phyloP scores from a whole-genome alignment of 306 rosid species.

The Glycine tomentella region DNA sequence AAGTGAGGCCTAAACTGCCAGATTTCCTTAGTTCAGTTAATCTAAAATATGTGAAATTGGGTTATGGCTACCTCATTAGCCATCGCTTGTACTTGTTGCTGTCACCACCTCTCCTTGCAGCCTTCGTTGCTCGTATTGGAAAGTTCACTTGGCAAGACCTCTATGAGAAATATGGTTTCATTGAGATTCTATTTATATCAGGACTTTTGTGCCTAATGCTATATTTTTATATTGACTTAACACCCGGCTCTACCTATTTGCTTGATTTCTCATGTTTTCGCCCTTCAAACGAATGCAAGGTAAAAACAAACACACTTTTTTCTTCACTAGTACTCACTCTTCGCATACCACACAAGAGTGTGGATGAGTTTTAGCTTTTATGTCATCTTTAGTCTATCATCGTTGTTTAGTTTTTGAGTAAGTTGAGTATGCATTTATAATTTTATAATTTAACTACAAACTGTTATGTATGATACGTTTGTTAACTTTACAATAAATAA shows the following conservation, averaged over 20 bases:
- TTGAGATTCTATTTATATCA: conserved; percentile 44
- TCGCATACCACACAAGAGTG: background rate
- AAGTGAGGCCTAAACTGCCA: conserved; percentile 53
- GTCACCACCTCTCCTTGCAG: conserved; percentile 47
- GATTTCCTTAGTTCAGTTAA: conserved; percentile 61
- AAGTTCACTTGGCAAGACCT: conserved; percentile 42
- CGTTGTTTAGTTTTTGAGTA: background rate
- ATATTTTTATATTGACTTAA: conserved; percentile 42
- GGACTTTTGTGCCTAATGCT: conserved; percentile 37
- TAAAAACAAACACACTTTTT: conserved; percentile 12
- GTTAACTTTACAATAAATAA: too few species aligned
- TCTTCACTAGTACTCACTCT: background rate
- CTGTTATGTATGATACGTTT: too few species aligned
- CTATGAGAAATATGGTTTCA: conserved; percentile 32
- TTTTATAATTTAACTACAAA: too few species aligned
- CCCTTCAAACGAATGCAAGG: conserved; percentile 72
- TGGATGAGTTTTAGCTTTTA: conserved; percentile 2
- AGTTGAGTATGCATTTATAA: too few species aligned
- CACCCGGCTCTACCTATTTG: conserved; percentile 62
- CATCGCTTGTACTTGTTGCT: conserved; percentile 48
- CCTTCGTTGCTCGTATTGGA: conserved; percentile 38
- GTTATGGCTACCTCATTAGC: conserved; percentile 55
- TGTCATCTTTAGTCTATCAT: background rate
- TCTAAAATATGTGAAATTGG: conserved; percentile 60
- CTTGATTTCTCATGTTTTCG: conserved; percentile 76